A percentile compares a stretch with the other conserved stretches of the same genome.
These are phyloP conservation scores for Venturia aucupariae DNA, from an alignment of 2,329 filamentous ascomycete genomes.

Conservation along the genomic window DNA sequence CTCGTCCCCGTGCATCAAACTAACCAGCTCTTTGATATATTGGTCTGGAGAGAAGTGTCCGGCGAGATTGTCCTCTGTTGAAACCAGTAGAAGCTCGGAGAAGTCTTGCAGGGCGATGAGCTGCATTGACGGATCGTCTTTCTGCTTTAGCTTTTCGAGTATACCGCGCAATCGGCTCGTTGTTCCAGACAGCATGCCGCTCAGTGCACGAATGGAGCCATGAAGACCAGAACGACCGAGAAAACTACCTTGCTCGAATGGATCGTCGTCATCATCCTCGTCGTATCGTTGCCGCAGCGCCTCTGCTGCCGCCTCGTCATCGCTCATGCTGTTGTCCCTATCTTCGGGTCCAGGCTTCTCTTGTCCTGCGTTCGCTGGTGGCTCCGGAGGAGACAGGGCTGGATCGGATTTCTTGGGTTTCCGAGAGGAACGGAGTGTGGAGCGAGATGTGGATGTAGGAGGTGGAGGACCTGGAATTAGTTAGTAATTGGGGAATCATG, in stretches of 20 bases:
- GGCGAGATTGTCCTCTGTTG: slow-evolving; percentile 91
- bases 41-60: slow-evolving; percentile 91
- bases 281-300: slow-evolving; percentile 46
- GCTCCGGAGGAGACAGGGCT: slow-evolving; percentile 25
- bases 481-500: slow-evolving; percentile 24
- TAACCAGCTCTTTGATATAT: slow-evolving; percentile 89
- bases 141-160: slow-evolving; percentile 57
- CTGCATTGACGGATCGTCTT: slow-evolving; percentile 79
- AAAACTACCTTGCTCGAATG: slow-evolving; percentile 46
- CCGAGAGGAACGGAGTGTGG: slow-evolving; percentile 9
- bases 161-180: slow-evolving; percentile 54
- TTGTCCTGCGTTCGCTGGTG: not conserved
- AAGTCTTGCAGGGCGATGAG: slow-evolving; percentile 87
- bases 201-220: slow-evolving; percentile 74
- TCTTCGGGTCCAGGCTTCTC: not conserved
- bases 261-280: slow-evolving; percentile 40
- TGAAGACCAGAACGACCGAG: slow-evolving; percentile 66
- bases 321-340: slow-evolving; percentile 26
- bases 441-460: slow-evolving; percentile 14
- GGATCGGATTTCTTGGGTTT: slow-evolving; percentile 7
- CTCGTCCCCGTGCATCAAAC: slow-evolving; percentile 84
- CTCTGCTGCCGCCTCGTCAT: slow-evolving; percentile 54
- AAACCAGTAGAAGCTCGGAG: slow-evolving; percentile 85
- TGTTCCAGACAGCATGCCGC: slow-evolving; percentile 75
- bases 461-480: slow-evolving; percentile 17